Conservation (phyloP, 2,329 filamentous ascomycete genomes). For the Cladobotryum protrusum region DNA sequence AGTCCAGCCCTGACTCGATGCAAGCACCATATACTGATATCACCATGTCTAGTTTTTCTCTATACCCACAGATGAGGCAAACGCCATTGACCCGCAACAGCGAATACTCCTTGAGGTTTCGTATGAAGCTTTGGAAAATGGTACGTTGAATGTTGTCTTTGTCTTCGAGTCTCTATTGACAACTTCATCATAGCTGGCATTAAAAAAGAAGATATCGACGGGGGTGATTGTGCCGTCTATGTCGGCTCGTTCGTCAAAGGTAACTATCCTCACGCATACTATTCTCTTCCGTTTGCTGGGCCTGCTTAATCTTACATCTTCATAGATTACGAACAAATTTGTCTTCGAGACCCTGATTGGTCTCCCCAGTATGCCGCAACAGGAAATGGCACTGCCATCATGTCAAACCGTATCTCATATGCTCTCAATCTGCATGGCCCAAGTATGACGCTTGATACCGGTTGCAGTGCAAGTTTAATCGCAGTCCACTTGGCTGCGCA, state of each 20-base stretch:
- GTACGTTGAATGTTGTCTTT: conserved; percentile 22
- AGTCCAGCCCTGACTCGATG: conserved; percentile 14
- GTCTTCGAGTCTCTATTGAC: background rate
- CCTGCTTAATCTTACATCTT: background rate
- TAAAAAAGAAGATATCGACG: conserved; percentile 36
- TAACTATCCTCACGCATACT: conserved; percentile 11
- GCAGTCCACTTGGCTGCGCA: conserved; percentile 48
- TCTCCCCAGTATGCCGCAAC: conserved; percentile 47
- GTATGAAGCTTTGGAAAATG: conserved; percentile 46
- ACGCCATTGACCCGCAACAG: conserved; percentile 48
- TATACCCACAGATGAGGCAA: conserved; percentile 43
- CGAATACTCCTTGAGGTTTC: conserved; percentile 45
- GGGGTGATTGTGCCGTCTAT: conserved; percentile 41
- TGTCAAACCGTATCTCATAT: conserved; percentile 51
- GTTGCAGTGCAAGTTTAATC: conserved; percentile 51
- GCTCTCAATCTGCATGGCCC: conserved; percentile 50
- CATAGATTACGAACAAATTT: conserved; percentile 44
- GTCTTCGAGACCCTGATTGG: conserved; percentile 43
- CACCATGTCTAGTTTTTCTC: conserved; percentile 40
- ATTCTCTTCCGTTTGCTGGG: too few relatives aligned
- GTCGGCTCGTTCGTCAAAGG: conserved; percentile 47
- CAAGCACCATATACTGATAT: background rate
- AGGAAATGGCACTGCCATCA: conserved; percentile 46
- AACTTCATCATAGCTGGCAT: conserved; percentile 33
- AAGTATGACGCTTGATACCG: conserved; percentile 53